Base-by-base conservation (phyloP, 345 rosid genomes). In the Microthlaspi erraticum region DNA sequence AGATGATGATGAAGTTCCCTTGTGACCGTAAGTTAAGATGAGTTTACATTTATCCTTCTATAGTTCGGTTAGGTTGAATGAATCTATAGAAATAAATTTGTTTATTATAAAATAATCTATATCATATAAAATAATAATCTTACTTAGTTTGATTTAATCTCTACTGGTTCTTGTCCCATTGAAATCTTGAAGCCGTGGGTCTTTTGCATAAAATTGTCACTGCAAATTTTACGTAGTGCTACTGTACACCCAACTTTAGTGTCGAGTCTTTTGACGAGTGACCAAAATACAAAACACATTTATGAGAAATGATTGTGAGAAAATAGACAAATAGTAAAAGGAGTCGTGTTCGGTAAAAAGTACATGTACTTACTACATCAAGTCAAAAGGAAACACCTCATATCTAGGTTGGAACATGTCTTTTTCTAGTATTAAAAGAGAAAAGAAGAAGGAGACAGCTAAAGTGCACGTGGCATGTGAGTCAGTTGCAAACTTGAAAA, bases 391-490 rank as follows among this genome's bases (percentile, higher is more conserved):
- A 51, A 65, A 57, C 12, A 58, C 43, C 73, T 48, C 29, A 55
- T 6, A 65, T 6, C 18, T 13, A 46, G 42, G 74, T 56, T 10
- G 42, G 44, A 11, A 17, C 61, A 36, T 56, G 61, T 56, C 44
- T 6, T 56, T 56, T 56, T 56, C 16, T 10, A 10, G 37, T 41
- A 48, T 41, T 51, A 51, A 41, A 60, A 53, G 50, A 49, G 12
- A 51, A 60, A 51, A 11, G 5, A 9, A 54, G 49, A 60, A 19
- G n/a, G 37, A 54, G 70, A 43, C 49, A 36, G 64, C 34, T 55
- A 44, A 53, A 64, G 64, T 3, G 64, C 64, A 54, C 64, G 49
- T 64, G 70, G 42, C 70, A 54, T 72, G 70, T 43, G 56, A 45
- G 20, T 26, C 38, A 53, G 26, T 53, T 43, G 7, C 76, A 63